Percentiles rank a stretch among this genome's conserved stretches.
Evolutionary conservation across 2,329 filamentous ascomycete genomes (phyloP).

Genomic region (Echinosphaeria canescens): DNA sequence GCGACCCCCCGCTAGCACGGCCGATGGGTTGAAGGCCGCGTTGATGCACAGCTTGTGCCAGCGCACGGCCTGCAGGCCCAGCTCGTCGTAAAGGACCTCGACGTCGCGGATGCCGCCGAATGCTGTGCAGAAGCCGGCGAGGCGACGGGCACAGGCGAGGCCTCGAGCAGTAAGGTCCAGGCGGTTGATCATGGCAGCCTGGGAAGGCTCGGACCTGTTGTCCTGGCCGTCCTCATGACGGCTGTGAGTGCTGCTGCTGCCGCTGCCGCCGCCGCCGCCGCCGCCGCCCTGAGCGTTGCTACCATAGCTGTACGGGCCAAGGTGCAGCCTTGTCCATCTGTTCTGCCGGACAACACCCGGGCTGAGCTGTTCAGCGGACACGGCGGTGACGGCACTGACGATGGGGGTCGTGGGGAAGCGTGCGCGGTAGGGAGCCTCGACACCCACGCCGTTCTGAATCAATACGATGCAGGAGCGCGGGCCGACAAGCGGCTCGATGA

Average conservation of each 20-base stretch:
- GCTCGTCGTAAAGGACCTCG: slow-evolving; percentile 37
- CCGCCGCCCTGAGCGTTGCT: background rate
- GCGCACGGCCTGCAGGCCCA: slow-evolving; percentile 44
- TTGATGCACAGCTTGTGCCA: slow-evolving; percentile 68
- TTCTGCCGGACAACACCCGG: slow-evolving; percentile 46
- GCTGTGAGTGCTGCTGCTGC: background rate
- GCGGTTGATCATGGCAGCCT: slow-evolving; percentile 5
- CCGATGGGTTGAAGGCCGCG: slow-evolving; percentile 51
- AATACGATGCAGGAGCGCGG: slow-evolving; percentile 35
- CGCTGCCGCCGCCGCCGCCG: slow-evolving; percentile 1
- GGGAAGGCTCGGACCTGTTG: slow-evolving; percentile 1
- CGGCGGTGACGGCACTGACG: slow-evolving; percentile 45
- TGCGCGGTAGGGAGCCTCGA: slow-evolving; percentile 40
- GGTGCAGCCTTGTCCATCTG: slow-evolving; percentile 50
- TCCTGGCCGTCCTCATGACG: slow-evolving; percentile 2
- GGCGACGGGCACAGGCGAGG: slow-evolving; percentile 18
- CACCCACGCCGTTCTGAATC: slow-evolving; percentile 51
- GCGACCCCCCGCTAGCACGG: slow-evolving; percentile 40
- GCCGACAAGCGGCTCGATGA: slow-evolving; percentile 36
- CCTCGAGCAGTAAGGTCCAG: slow-evolving; percentile 13
- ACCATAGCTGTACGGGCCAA: slow-evolving; percentile 31
- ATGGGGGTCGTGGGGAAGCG: slow-evolving; percentile 39
- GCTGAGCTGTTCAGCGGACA: slow-evolving; percentile 42
- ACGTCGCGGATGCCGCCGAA: slow-evolving; percentile 43
- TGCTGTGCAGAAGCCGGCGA: slow-evolving; percentile 29